Base-by-base conservation (phyloP, 1,284 basidiomycete species). In the Tremellales sp. region DNA sequence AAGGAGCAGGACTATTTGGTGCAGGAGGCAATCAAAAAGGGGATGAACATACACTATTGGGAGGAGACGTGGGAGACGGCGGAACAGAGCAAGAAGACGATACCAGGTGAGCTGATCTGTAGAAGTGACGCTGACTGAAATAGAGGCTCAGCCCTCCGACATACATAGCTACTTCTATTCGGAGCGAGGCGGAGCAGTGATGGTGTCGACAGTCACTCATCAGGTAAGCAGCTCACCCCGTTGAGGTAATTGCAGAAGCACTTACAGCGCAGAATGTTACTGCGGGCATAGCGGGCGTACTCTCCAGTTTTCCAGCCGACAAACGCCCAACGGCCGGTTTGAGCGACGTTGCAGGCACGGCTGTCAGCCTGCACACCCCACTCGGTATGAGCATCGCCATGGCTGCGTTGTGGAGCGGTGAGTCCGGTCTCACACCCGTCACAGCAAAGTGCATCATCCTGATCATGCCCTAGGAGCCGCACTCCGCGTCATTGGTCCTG, bases 241-340 rank as follows among this genome's bases (percentile, higher is more conserved):
- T 7, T 35, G 21, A 26, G 36, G 10, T 19, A 24, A 2, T 21
- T n/a, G 19, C n/a, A n/a, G n/a, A n/a, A n/a, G n/a, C 3, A 36
- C 58, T 60, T 27, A 58, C 49, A 22, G 22, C 25, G 4, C 56
- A 71, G 65, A 72, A 71, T 53, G 52, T 74, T 47, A 75, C 74
- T 0, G 70, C 74, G 3, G 74, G 74, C 15, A 67, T 74, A 5
- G 67, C 72, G 2, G 66, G 63, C n/a, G 19, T 70, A 13, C 59
- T 74, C 2, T 69, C 73, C 7, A 40, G 67, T 21, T 74, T 74
- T 62, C 72, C 74, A 15, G 68, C 72, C 0, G 68, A 74, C 57
- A 74, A 74, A 50, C 62, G 73, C 15, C 73, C 72, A 0, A 60
- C 65, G 1, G 44, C 59, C 1, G 48, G 44, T 15, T 39, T 54